Evolutionary conservation across 129 eudicot genomes (phyloP).

Genomic region (Tanacetum coccineum): DNA sequence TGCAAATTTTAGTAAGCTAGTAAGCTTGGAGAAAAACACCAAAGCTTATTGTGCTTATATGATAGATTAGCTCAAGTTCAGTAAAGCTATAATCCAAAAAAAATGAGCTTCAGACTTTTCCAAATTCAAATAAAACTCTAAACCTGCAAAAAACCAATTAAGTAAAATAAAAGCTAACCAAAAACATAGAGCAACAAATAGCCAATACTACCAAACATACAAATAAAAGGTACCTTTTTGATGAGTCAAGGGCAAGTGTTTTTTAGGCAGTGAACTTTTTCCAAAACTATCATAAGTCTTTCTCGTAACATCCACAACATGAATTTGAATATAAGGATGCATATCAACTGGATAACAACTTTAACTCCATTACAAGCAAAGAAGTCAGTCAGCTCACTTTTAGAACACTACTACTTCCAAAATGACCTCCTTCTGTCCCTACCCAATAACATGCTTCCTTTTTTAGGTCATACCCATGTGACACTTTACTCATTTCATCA

Average conservation of each 20-base stretch:
- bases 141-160: too few relatives aligned
- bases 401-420: conserved; percentile 53
- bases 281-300: conserved; percentile 83
- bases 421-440: conserved; percentile 57
- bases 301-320: conserved; percentile 88
- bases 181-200: background rate
- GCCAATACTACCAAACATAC: background rate
- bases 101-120: too few relatives aligned
- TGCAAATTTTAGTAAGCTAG: too few relatives aligned
- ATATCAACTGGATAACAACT: conserved; percentile 85
- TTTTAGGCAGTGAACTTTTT: conserved; percentile 91
- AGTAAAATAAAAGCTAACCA: too few relatives aligned
- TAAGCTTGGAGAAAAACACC: too few relatives aligned
- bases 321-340: conserved; percentile 95
- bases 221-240: conserved; percentile 57
- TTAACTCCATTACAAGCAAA: conserved; percentile 70
- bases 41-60: too few relatives aligned
- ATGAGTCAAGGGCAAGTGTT: conserved; percentile 77
- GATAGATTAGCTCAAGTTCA: too few relatives aligned
- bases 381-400: conserved; percentile 70
- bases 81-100: too few relatives aligned
- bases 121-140: too few relatives aligned
- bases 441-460: conserved; percentile 28
- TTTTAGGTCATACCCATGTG: conserved; percentile 32
- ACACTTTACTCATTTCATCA: conserved; percentile 28